These are phyloP conservation scores for Phytophthora colocasiae DNA, from an alignment of 352 stramenopile genomes.

Conservation along the genomic window DNA sequence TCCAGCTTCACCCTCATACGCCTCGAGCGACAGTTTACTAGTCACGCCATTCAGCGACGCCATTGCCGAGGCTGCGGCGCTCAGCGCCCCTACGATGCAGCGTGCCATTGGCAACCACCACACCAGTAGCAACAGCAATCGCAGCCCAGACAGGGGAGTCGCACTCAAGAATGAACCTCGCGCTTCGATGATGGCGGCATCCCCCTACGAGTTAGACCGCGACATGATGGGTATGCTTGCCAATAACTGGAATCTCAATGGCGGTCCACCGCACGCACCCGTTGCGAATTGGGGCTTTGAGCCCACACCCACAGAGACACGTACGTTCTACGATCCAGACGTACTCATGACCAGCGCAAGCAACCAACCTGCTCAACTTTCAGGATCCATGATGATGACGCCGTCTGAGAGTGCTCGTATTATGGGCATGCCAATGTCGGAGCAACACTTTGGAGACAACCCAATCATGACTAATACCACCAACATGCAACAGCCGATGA, in stretches of 20 bases:
- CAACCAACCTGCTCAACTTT: conserved; percentile 9
- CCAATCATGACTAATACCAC: conserved; percentile 8
- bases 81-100: conserved; percentile 15
- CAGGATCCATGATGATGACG: conserved; percentile 24
- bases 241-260: conserved; percentile 42
- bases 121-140: not conserved
- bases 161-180: conserved; percentile 12
- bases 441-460: conserved; percentile 7
- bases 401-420: conserved; percentile 11
- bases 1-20: conserved; percentile 25
- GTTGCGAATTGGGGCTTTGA: conserved; percentile 25
- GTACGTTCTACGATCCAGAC: conserved; percentile 14
- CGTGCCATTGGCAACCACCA: conserved; percentile 10
- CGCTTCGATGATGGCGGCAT: conserved; percentile 10
- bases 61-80: conserved; percentile 8
- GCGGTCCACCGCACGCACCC: conserved; percentile 10
- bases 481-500: conserved; percentile 11
- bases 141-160: not conserved
- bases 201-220: conserved; percentile 33
- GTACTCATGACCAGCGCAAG: conserved; percentile 2
- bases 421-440: conserved; percentile 15
- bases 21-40: conserved; percentile 11
- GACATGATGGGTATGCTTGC: conserved; percentile 46
- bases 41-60: conserved; percentile 21
- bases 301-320: conserved; percentile 4